Percentiles rank a stretch among this genome's conserved stretches.
Evolutionary conservation across 2,329 filamentous ascomycete species (phyloP).

Genomic region (Penicillium vulpinum): DNA sequence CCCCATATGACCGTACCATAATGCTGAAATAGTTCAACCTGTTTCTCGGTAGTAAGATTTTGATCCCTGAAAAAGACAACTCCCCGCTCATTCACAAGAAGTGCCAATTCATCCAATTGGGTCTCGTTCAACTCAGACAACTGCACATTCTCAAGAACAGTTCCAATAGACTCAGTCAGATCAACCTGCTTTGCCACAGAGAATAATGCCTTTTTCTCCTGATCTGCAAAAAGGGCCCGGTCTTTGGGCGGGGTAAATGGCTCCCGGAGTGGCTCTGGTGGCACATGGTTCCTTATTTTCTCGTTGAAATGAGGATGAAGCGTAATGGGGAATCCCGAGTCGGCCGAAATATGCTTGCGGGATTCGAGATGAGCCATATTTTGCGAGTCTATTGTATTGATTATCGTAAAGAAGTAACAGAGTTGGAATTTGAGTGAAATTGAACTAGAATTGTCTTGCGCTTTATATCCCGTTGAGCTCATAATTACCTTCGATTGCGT

Average conservation of each 20-base stretch:
- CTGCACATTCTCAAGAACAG: conserved; percentile 43
- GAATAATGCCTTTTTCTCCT: conserved; percentile 43
- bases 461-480: background rate
- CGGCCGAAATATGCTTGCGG: conserved; percentile 51
- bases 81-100: conserved; percentile 50
- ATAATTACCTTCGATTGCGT: background rate
- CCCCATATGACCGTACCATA: conserved; percentile 36
- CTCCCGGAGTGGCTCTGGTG: conserved; percentile 42
- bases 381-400: background rate
- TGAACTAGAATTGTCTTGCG: background rate
- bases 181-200: conserved; percentile 30
- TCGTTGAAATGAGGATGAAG: conserved; percentile 52
- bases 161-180: conserved; percentile 43
- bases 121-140: conserved; percentile 47
- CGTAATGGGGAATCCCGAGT: conserved; percentile 50
- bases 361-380: conserved; percentile 46
- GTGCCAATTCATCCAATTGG: conserved; percentile 54
- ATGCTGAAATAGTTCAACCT: conserved; percentile 49
- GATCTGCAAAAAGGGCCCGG: conserved; percentile 39
- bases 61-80: conserved; percentile 51
- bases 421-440: background rate
- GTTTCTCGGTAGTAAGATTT: conserved; percentile 37
- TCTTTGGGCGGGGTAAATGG: conserved; percentile 28
- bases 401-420: background rate
- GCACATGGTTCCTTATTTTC: conserved; percentile 46